Evolutionary conservation across 192 early-diverging fungal species (phyloP), one percentile per base, ranked within the genome.

Genomic region (Coemansia sp.): DNA sequence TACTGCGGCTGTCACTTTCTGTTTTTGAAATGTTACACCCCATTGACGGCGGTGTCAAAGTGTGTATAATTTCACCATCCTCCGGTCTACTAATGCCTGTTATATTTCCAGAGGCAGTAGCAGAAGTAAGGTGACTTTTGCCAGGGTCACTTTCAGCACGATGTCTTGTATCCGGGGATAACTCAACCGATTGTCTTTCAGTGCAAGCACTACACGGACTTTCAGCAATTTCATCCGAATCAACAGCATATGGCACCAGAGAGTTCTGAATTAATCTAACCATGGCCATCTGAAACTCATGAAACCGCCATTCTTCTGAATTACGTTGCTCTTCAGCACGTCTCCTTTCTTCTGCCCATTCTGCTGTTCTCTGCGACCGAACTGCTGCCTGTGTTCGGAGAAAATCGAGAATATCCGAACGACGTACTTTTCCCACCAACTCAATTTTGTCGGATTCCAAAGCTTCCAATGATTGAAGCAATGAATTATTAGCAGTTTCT

Each of bases 261-360:
- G 71, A 59, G 8, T 63, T 22, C 54, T 76, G 61, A 21, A 78
- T 66, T 25, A 82, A 63, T 22, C 51, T 25, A 52, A 82, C 68
- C 30, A 82, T 54, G 6, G 75, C 71, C 76, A 82, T 78, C 23
- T 82, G 80, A 68, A 78, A 82, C 66, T 82, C 72, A 39, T 82
- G 80, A 23, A 71, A 82, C 27, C 80, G 64, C 71, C 72, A 68
- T 42, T 82, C 80, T 33, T 82, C 80, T 3, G 73, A 69, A 24
- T 52, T 56, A 23, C 76, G 76, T 27, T 68, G 30, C 63, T 70
- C 64, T n/a, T 82, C 76, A 6, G 46, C 59, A 10, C 72, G 62
- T 22, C 59, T 65, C 23, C 80, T 64, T 59, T 82, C 80, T 31
- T 75, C 64, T 0, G 59, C 54, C 14, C 75, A 72, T 14, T 52